phyloP scores from a whole-genome alignment of 805 yeast genomes.

The Ogataea trehalophila region DNA sequence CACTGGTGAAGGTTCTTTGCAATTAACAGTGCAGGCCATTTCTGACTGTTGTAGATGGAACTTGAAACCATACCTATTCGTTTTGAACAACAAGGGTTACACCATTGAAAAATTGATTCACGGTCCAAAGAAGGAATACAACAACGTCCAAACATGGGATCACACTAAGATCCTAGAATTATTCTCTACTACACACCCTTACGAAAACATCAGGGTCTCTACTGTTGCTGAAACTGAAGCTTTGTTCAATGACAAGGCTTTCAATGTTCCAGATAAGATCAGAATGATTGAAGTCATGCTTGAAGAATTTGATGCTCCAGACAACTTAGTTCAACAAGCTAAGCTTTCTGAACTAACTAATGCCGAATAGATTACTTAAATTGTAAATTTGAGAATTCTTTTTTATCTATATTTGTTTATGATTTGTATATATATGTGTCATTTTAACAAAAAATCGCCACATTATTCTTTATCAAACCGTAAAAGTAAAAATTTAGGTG shows the following conservation, averaged over 20 bases:
- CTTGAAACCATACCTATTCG: constrained; percentile 56
- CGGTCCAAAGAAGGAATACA: constrained; percentile 55
- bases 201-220: constrained; percentile 47
- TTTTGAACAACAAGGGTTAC: constrained; percentile 62
- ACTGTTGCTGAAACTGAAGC: constrained; percentile 51
- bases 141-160: constrained; percentile 59
- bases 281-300: constrained; percentile 59
- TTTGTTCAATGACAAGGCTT: constrained; percentile 38
- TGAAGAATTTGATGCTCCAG: constrained; percentile 58
- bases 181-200: constrained; percentile 49
- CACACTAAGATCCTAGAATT: constrained; percentile 47
- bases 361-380: constrained; percentile 3
- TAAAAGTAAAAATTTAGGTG: background rate
- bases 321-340: constrained; percentile 57
- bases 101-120: constrained; percentile 64
- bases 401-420: background rate
- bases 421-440: background rate
- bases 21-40: constrained; percentile 65
- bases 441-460: background rate
- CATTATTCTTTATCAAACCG: background rate
- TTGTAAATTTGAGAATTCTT: background rate
- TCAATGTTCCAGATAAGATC: constrained; percentile 48
- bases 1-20: constrained; percentile 66
- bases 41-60: constrained; percentile 60
- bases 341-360: constrained; percentile 33